A percentile compares a stretch with the other conserved stretches of the same genome.
phyloP scores from a whole-genome alignment of 2,329 filamentous ascomycete genomes.

The Arthrocladium fulminans region DNA sequence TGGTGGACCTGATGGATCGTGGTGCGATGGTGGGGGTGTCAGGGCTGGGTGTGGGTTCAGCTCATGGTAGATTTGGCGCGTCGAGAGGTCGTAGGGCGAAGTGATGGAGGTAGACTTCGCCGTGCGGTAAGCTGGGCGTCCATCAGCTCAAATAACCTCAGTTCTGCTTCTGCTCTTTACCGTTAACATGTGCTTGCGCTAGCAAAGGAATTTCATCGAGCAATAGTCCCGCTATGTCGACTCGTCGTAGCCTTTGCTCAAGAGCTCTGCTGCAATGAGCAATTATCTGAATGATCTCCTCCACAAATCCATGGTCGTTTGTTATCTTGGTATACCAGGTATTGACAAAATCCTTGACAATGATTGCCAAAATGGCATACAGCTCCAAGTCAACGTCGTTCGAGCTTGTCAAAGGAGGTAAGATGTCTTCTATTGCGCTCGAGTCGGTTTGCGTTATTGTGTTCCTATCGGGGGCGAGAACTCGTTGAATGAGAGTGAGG shows the following conservation, averaged over 20 bases:
- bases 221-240: conserved; percentile 73
- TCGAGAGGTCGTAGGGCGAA: conserved; percentile 52
- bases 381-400: conserved; percentile 90
- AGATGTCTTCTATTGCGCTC: conserved; percentile 64
- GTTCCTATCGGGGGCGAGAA: conserved; percentile 61
- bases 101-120: conserved; percentile 52
- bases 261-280: conserved; percentile 83
- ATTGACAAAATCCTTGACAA: conserved; percentile 82
- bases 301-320: conserved; percentile 76
- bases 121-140: conserved; percentile 58
- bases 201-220: conserved; percentile 82
- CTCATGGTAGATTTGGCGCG: conserved; percentile 70
- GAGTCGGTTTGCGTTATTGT: conserved; percentile 50
- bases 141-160: conserved; percentile 3
- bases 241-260: conserved; percentile 72
- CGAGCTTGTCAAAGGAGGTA: conserved; percentile 86
- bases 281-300: conserved; percentile 80
- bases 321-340: conserved; percentile 92
- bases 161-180: conserved; percentile 40
- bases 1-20: conserved; percentile 13
- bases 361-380: conserved; percentile 82
- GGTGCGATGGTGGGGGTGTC: conserved; percentile 55
- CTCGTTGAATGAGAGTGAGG: conserved; percentile 67
- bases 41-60: conserved; percentile 73
- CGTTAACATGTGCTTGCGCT: conserved; percentile 67